These are phyloP conservation scores for Hypseocharis bilobata DNA, from an alignment of 441 rosid species.

Conservation along the genomic window DNA sequence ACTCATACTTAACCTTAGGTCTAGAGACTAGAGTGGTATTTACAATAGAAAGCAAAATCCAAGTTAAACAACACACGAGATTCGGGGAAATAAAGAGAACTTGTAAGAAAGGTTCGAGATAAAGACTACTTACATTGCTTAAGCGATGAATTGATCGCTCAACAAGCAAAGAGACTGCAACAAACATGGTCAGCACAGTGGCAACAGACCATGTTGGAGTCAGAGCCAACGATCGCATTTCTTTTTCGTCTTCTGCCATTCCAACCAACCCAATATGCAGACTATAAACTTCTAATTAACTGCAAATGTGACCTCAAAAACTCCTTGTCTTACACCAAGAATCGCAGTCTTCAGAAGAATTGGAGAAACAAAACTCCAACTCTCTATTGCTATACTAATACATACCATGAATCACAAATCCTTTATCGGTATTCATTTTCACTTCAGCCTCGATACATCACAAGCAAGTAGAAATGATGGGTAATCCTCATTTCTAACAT, in stretches of 20 bases:
- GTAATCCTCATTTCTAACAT: neutral
- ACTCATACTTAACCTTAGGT: too few species aligned
- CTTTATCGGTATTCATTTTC: neutral
- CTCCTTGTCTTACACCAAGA: neutral
- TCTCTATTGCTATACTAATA: slow-evolving; percentile 2
- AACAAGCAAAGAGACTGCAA: slow-evolving; percentile 62
- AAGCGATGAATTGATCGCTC: slow-evolving; percentile 69
- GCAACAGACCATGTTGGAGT: slow-evolving; percentile 96
- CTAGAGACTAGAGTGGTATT: too few species aligned
- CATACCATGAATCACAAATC: slow-evolving; percentile 6
- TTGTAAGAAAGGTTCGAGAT: neutral
- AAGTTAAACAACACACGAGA: neutral
- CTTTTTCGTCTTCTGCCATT: slow-evolving; percentile 35
- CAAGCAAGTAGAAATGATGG: neutral
- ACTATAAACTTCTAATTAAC: slow-evolving; percentile 2
- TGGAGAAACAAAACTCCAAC: neutral
- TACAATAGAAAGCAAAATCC: neutral
- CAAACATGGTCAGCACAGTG: slow-evolving; percentile 65
- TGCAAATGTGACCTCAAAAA: slow-evolving; percentile 13
- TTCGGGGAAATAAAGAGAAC: neutral
- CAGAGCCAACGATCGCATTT: slow-evolving; percentile 56
- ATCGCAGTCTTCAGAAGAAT: neutral
- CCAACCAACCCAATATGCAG: slow-evolving; percentile 13
- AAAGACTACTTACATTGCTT: slow-evolving; percentile 44
- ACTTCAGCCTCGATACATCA: neutral